A percentile compares a stretch with the other conserved stretches of the same genome.
Evolutionary conservation across 768 basidiomycete genomes (phyloP).

Genomic region (Russula virescens): DNA sequence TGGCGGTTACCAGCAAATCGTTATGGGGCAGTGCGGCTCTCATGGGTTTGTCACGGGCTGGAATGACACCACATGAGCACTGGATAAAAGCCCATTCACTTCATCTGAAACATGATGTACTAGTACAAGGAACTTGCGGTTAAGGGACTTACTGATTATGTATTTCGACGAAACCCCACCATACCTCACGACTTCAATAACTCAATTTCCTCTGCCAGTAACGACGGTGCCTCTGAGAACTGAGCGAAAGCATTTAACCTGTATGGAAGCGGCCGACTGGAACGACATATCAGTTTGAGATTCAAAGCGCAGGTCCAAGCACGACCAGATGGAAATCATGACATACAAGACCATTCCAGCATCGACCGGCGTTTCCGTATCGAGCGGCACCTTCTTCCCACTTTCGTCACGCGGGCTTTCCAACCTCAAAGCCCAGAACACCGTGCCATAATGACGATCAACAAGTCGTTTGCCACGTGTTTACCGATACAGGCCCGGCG

Average conservation of each 20-base stretch:
- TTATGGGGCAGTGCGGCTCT: no score
- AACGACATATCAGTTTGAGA: background rate
- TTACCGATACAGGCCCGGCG: slow-evolving; percentile 22
- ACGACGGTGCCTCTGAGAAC: background rate
- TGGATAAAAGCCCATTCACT: no score
- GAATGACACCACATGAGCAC: no score
- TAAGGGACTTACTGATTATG: no score
- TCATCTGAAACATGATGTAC: no score
- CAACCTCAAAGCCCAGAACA: slow-evolving; percentile 22
- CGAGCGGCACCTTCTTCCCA: slow-evolving; percentile 11
- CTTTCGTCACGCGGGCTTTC: slow-evolving; percentile 2
- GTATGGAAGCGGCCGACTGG: background rate
- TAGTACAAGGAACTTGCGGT: no score
- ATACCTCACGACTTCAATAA: background rate
- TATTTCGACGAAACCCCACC: no score
- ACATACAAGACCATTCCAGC: slow-evolving; percentile 13
- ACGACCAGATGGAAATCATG: background rate
- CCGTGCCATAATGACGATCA: slow-evolving; percentile 23
- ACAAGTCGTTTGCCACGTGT: slow-evolving; percentile 18
- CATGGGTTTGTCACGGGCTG: no score
- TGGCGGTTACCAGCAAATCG: no score
- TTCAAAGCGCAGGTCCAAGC: background rate
- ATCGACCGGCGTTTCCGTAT: background rate
- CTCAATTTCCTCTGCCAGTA: background rate
- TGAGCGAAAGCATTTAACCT: background rate